phyloP scores from a whole-genome alignment of 2,329 filamentous ascomycete species.

The Curvularia lunata region DNA sequence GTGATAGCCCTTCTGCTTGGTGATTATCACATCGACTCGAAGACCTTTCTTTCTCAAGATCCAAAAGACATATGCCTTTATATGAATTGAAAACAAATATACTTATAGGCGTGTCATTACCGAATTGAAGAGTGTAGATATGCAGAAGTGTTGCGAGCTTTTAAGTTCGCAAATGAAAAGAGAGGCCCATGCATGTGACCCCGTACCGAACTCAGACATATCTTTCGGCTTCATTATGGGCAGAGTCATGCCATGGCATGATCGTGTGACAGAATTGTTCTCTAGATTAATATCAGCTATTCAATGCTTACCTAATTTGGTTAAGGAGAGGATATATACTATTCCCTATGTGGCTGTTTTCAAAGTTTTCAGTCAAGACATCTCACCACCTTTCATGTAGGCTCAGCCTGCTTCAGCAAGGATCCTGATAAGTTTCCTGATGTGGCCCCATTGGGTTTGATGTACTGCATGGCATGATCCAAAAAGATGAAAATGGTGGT shows the following conservation, averaged over 20 bases:
- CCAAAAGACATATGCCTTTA: too few species aligned
- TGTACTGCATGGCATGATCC: neutral
- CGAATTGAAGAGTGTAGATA: too few species aligned
- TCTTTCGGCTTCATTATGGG: neutral
- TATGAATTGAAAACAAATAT: too few species aligned
- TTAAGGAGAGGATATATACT: neutral
- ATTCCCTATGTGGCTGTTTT: neutral
- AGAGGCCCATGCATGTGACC: neutral
- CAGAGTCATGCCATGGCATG: neutral
- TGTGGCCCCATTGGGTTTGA: neutral
- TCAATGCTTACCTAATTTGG: neutral
- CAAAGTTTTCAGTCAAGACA: neutral
- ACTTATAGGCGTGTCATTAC: too few species aligned
- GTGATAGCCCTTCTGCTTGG: too few species aligned
- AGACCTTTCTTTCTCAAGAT: too few species aligned
- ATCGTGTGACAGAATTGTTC: neutral
- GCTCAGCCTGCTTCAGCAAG: too few species aligned
- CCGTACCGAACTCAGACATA: neutral
- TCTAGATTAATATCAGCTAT: neutral
- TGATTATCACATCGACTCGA: too few species aligned
- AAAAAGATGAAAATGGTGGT: neutral
- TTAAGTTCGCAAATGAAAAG: neutral
- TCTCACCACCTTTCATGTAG: neutral
- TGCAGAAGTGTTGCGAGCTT: neutral
- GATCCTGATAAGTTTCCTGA: neutral